Conservation (phyloP, 2,329 filamentous ascomycete species). For the Byssoonygena ceratinophila region DNA sequence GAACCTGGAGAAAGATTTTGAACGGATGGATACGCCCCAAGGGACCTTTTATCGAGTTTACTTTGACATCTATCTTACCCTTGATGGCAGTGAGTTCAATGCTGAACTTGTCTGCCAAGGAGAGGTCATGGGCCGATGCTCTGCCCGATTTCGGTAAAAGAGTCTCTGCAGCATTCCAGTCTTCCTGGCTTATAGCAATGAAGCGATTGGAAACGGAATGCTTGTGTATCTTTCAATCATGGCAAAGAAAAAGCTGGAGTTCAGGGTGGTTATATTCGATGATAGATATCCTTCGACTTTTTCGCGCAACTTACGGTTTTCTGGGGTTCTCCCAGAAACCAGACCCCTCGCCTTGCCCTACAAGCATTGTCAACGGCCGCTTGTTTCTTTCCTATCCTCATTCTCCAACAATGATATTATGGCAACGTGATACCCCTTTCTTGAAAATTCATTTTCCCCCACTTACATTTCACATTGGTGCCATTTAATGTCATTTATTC, state of each 20-base stretch:
- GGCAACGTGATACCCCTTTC: constrained; percentile 8
- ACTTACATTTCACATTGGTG: not conserved
- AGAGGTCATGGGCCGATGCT: constrained; percentile 96
- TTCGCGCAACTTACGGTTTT: not conserved
- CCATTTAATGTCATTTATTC: not conserved
- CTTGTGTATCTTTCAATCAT: not conserved
- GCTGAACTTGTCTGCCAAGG: constrained; percentile 98
- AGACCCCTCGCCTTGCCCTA: not conserved
- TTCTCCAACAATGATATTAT: constrained; percentile 6
- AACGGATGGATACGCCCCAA: constrained; percentile 97
- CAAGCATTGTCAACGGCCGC: not conserved
- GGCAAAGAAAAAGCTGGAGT: constrained; percentile 5
- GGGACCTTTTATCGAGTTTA: constrained; percentile 81
- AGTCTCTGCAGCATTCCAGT: not conserved
- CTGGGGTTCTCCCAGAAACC: not conserved
- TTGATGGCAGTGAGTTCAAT: constrained; percentile 96
- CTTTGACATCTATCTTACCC: constrained; percentile 68
- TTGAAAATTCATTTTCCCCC: not conserved
- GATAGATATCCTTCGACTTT: constrained; percentile 4
- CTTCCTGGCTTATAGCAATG: not conserved
- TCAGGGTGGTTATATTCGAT: not conserved
- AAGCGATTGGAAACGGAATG: not conserved
- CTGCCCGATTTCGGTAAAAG: constrained; percentile 65
- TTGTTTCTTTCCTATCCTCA: not conserved
- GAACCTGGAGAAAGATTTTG: constrained; percentile 98